Evolutionary conservation across 352 stramenopile species (phyloP).

Genomic region (Globisporangium solare): DNA sequence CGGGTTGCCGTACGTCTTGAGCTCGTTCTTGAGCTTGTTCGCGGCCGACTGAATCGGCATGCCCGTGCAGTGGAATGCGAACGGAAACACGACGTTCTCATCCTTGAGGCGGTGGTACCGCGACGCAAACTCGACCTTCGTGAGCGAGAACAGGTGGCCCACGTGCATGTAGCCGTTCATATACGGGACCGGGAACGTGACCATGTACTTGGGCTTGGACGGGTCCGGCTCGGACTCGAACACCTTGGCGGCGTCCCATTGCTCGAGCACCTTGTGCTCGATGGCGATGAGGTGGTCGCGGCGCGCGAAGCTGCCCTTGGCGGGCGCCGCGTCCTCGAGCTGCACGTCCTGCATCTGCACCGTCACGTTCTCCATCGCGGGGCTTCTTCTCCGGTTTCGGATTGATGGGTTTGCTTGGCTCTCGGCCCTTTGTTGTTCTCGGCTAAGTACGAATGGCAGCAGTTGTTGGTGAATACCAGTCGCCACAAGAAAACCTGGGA

Average conservation of each 20-base stretch:
- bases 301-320: constrained; percentile 65
- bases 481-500: no score
- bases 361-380: constrained; percentile 62
- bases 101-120: constrained; percentile 95
- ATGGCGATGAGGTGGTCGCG: constrained; percentile 90
- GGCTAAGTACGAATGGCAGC: constrained; percentile 1
- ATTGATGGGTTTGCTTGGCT: constrained; percentile 13
- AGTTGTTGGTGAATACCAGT: no score
- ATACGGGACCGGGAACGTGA: constrained; percentile 99
- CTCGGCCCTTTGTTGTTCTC: not conserved
- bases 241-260: constrained; percentile 86
- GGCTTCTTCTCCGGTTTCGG: constrained; percentile 5
- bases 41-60: constrained; percentile 99
- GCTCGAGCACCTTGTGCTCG: constrained; percentile 87
- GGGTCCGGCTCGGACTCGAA: constrained; percentile 87
- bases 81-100: constrained; percentile 99
- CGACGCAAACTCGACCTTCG: constrained; percentile 95
- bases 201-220: constrained; percentile 95
- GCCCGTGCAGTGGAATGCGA: constrained; percentile 99
- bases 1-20: constrained; percentile 91
- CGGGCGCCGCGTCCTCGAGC: constrained; percentile 41
- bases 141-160: constrained; percentile 96
- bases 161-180: constrained; percentile 99
- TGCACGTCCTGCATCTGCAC: constrained; percentile 81
- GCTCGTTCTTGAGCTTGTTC: constrained; percentile 99